Evolutionary conservation across 257 asterid species (phyloP), one percentile per base, ranked within the genome.

Genomic region (Solanum verrucosum): DNA sequence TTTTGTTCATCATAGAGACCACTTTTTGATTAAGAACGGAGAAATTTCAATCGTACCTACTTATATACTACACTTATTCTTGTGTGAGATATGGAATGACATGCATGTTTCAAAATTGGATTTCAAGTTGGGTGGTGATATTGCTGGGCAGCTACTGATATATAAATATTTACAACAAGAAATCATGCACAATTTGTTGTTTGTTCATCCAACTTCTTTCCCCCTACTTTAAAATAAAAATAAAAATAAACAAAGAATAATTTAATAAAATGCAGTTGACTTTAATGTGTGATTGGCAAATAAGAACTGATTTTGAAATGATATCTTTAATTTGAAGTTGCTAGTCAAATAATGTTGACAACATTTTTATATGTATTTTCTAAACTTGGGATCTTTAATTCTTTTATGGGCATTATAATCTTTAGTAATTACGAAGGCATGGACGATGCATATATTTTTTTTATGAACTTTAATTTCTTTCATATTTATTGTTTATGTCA

Each of bases 71-170:
- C 79, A 16, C 14, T 72, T 23, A 72, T 72, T 79, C 37, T 7
- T 42, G 40, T 44, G n/a, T 79, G 65, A 79, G 8, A 15, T 44
- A 44, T 79, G 37, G 59, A 13, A 46, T 44, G 85, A 9, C 34
- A 72, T 71, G 16, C 6, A 34, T 38, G 42, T 42, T 16, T 49
- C 37, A 42, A 78, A 4, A 25, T 40, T 38, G 13, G 33, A 78
- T 42, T 40, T 4, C 37, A 13, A 78, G 63, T 79, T 79, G 85
- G 67, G 5, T 79, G 67, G 85, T 79, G 85, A 49, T 49, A 79
- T 16, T 44, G 67, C 44, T 79, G 85, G 85, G 84, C 10, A 79
- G 67, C 38, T 79, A 79, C 65, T 78, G 35, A 7, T 42, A 15
- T 38, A 2, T 38, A 38, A 49, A 49, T 49, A 44, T 44, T 44